phyloP scores from a whole-genome alignment of 495 filamentous ascomycete genomes.

The Margaritispora aquatica region DNA sequence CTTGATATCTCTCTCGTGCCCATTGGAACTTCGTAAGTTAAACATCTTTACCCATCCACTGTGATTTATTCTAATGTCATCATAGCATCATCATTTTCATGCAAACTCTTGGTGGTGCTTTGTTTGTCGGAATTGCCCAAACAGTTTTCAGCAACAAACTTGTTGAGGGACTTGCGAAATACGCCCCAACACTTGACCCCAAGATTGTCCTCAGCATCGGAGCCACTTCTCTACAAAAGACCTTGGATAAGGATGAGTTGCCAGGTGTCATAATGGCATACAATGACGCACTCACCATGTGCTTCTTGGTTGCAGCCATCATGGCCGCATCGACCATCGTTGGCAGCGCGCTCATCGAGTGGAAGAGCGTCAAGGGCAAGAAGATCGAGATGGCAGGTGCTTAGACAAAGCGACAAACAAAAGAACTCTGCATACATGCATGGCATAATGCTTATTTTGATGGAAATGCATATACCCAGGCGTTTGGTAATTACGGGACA shows the following conservation, averaged over 20 bases:
- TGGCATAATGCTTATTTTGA: neutral
- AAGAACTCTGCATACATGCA: neutral
- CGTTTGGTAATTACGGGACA: too few relatives aligned
- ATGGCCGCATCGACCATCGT: slow-evolving; percentile 56
- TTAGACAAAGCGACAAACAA: slow-evolving; percentile 23
- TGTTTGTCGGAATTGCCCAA: slow-evolving; percentile 22
- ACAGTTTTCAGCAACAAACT: slow-evolving; percentile 40
- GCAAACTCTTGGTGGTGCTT: slow-evolving; percentile 42
- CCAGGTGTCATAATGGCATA: slow-evolving; percentile 58
- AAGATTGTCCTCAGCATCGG: slow-evolving; percentile 38
- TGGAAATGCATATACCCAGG: slow-evolving; percentile 4
- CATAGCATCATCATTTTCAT: slow-evolving; percentile 26
- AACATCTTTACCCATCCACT: too few relatives aligned
- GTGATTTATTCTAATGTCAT: too few relatives aligned
- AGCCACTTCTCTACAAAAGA: slow-evolving; percentile 41
- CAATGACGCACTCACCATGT: slow-evolving; percentile 58
- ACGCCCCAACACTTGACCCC: slow-evolving; percentile 38
- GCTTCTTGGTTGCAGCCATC: slow-evolving; percentile 64
- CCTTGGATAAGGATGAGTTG: slow-evolving; percentile 40
- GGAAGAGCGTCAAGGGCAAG: slow-evolving; percentile 82
- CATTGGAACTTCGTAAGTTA: slow-evolving; percentile 13
- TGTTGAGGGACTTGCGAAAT: slow-evolving; percentile 27
- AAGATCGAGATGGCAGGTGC: slow-evolving; percentile 57
- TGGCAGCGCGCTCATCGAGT: slow-evolving; percentile 58
- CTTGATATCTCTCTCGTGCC: slow-evolving; percentile 17